phyloP scores from a whole-genome alignment of 2,329 filamentous ascomycete genomes.

The Clonostachys solani region DNA sequence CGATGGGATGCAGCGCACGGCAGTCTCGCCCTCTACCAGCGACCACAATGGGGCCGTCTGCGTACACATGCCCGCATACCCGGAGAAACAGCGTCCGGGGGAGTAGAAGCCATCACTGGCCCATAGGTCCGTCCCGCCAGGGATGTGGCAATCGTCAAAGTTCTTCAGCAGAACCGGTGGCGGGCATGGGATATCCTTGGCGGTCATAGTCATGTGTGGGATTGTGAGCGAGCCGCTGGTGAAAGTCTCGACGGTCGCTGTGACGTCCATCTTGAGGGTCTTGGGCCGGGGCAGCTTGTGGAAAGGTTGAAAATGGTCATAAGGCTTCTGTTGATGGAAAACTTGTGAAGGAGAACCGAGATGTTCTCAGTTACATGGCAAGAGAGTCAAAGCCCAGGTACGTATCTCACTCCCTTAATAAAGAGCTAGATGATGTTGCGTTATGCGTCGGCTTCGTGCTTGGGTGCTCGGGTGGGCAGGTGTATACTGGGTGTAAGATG shows the following conservation, averaged over 20 bases:
- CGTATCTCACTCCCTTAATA: too few species aligned
- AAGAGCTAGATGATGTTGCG: too few species aligned
- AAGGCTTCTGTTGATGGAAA: not conserved
- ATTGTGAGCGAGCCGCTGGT: constrained; percentile 6
- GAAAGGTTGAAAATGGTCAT: not conserved
- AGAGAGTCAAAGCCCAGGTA: too few species aligned
- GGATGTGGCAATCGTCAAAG: constrained; percentile 12
- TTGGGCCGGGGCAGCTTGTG: not conserved
- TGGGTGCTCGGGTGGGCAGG: too few species aligned
- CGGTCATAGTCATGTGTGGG: constrained; percentile 15
- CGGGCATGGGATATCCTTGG: constrained; percentile 9
- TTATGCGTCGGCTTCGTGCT: too few species aligned
- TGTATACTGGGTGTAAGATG: too few species aligned
- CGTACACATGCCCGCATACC: constrained; percentile 17
- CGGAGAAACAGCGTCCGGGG: constrained; percentile 19
- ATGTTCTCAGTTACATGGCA: not conserved
- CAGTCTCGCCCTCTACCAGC: constrained; percentile 14
- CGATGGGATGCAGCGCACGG: constrained; percentile 18
- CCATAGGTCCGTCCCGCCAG: constrained; percentile 15
- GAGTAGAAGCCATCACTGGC: constrained; percentile 17
- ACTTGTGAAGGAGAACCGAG: not conserved
- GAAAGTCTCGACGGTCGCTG: constrained; percentile 6
- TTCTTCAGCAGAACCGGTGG: constrained; percentile 11
- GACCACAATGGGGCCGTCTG: constrained; percentile 12
- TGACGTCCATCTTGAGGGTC: not conserved